Conservation (phyloP, 164 flowering plant species). For the Vitis riparia region DNA sequence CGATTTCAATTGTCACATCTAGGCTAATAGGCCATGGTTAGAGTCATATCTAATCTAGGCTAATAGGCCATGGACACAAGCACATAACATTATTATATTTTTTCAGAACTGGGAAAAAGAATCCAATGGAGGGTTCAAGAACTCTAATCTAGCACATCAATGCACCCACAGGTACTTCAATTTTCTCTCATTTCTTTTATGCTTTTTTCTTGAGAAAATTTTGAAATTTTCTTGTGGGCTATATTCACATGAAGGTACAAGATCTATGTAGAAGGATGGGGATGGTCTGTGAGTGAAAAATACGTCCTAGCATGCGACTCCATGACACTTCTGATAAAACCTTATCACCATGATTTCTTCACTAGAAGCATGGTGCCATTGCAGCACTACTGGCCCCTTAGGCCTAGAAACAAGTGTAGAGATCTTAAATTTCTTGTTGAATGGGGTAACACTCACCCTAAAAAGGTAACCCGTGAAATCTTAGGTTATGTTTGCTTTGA, state of each 20-base stretch:
- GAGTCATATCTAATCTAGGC: no score
- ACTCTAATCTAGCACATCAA: conserved; percentile 35
- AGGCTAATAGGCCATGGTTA: no score
- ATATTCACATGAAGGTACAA: conserved; percentile 29
- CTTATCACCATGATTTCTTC: conserved; percentile 38
- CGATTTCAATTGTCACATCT: no score
- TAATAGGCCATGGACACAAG: no score
- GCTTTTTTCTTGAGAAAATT: background rate
- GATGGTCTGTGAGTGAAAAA: conserved; percentile 57
- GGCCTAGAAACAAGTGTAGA: conserved; percentile 25
- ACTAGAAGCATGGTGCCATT: conserved; percentile 35
- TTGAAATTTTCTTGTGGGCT: no score
- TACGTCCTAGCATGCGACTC: conserved; percentile 51
- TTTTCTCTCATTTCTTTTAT: background rate
- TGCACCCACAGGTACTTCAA: conserved; percentile 18
- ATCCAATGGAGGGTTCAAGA: conserved; percentile 23
- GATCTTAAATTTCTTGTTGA: conserved; percentile 46
- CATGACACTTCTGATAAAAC: conserved; percentile 30
- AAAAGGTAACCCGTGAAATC: conserved; percentile 18
- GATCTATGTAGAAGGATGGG: conserved; percentile 45
- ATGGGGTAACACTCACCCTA: conserved; percentile 45
- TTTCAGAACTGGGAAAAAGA: conserved; percentile 26
- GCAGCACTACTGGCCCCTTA: conserved; percentile 49
- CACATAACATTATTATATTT: no score
- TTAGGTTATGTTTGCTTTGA: no score